These are phyloP conservation scores for Botrytis medusae DNA, from an alignment of 2,329 filamentous ascomycete species.

Conservation along the genomic window DNA sequence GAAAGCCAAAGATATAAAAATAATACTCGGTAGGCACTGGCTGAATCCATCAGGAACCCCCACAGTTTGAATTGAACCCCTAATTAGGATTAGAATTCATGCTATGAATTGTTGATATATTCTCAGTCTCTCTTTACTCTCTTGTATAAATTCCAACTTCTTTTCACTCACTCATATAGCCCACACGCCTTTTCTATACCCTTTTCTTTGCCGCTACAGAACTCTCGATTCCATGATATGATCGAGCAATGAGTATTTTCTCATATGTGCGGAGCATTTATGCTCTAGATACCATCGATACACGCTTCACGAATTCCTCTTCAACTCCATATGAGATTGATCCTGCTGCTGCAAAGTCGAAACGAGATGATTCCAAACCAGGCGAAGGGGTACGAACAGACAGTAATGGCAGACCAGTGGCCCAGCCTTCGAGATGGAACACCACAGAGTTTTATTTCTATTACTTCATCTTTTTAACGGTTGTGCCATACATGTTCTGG, in stretches of 20 bases:
- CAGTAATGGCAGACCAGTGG: slow-evolving; percentile 47
- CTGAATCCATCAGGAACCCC: not conserved
- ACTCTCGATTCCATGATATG: slow-evolving; percentile 4
- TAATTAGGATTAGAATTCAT: not conserved
- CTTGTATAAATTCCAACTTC: slow-evolving; percentile 12
- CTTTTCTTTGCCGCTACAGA: not conserved
- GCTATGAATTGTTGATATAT: not conserved
- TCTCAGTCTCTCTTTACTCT: not conserved
- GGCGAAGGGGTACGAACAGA: slow-evolving; percentile 40
- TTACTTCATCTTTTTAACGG: slow-evolving; percentile 63
- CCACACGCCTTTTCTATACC: not conserved
- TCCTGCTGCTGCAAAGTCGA: slow-evolving; percentile 36
- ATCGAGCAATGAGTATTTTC: slow-evolving; percentile 36
- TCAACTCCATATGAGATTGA: slow-evolving; percentile 62
- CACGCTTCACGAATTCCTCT: slow-evolving; percentile 70
- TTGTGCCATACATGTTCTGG: slow-evolving; percentile 87
- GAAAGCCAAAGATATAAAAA: slow-evolving; percentile 3
- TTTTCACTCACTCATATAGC: not conserved
- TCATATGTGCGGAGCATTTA: slow-evolving; percentile 56
- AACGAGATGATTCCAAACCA: slow-evolving; percentile 35
- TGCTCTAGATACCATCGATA: slow-evolving; percentile 67
- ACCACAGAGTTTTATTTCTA: slow-evolving; percentile 87
- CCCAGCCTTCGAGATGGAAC: slow-evolving; percentile 72
- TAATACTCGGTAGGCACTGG: not conserved
- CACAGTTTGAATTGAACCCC: slow-evolving; percentile 4